A percentile compares a stretch with the other conserved stretches of the same genome.
phyloP scores from a whole-genome alignment of 305 asterid species.

The Striga hermonthica region DNA sequence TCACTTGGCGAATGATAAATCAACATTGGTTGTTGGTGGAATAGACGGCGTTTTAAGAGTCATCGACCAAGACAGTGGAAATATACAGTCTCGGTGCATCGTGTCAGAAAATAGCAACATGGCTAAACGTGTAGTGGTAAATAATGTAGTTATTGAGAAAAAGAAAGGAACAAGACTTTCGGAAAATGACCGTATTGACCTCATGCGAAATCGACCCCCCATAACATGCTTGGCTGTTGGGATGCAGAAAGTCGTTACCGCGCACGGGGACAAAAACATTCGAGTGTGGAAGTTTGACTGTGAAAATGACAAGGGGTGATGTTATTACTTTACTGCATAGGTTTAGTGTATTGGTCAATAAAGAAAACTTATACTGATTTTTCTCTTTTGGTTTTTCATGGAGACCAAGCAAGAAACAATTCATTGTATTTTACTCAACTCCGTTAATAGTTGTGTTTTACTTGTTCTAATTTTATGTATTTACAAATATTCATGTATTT shows the following conservation, averaged over 20 bases:
- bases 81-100: conserved; percentile 58
- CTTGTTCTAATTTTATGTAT: no score
- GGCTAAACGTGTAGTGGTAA: conserved; percentile 34
- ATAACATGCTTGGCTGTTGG: conserved; percentile 81
- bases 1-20: conserved; percentile 59
- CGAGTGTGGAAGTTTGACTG: conserved; percentile 70
- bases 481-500: no score
- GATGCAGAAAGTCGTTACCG: conserved; percentile 86
- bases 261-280: conserved; percentile 52
- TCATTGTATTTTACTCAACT: no score
- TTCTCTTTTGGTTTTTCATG: no score
- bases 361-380: no score
- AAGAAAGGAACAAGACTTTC: conserved; percentile 49
- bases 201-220: conserved; percentile 61
- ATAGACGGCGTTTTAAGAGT: conserved; percentile 81
- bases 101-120: conserved; percentile 42
- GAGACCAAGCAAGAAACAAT: no score
- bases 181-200: conserved; percentile 59
- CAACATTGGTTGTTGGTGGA: conserved; percentile 83
- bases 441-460: no score
- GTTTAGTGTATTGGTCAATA: background rate
- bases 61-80: conserved; percentile 69
- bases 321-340: background rate
- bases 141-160: conserved; percentile 37
- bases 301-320: conserved; percentile 25